Evolutionary conservation across 805 yeast species (phyloP), one percentile per base, ranked within the genome.

Genomic region (Maudiozyma serrabonitensis): DNA sequence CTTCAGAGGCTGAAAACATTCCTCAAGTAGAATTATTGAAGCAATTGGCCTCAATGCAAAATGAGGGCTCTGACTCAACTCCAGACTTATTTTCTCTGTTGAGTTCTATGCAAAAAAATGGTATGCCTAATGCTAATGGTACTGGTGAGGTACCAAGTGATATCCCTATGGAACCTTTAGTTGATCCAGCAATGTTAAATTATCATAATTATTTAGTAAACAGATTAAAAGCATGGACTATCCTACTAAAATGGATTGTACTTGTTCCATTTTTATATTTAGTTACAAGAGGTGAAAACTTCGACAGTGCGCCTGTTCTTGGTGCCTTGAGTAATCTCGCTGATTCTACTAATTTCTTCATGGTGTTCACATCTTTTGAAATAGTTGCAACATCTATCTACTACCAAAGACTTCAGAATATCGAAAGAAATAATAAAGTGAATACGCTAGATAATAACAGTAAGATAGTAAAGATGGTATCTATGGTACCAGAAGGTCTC

Each of bases 401-500:
- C 46, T 65, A 63, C 41, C 68, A 61, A 26, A 55, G 52, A 46
- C 48, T 63, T 18, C 62, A 58, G 40, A 48, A 51, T 7, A 51
- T 65, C 21, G 67, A 66, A 46, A 58, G 50, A 35, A 41, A 54
- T 2, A 56, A 58, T 40, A 57, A 59, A 11, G 58, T 63, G 25
- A 57, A 58, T 40, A 59, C 65, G 2, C 45, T 61, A 37, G 60
- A 59, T 46, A 59, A 58, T 34, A 56, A 56, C 39, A 62, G 63
- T 34, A 65, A 58, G 48, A 56, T 66, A 23, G 55, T 63, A 25
- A 60, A 61, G 46, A 47, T 64, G 16, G 54, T 61, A 16, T 55
- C 65, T 9, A 52, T 66, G 50, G 55, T 67, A 35, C 71, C 71
- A n/a, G 67, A 62, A 21, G 68, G 67, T 7, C 54, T 66, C 2